phyloP scores from a whole-genome alignment of 2,329 filamentous ascomycete species.

The Neonectria magnoliae region DNA sequence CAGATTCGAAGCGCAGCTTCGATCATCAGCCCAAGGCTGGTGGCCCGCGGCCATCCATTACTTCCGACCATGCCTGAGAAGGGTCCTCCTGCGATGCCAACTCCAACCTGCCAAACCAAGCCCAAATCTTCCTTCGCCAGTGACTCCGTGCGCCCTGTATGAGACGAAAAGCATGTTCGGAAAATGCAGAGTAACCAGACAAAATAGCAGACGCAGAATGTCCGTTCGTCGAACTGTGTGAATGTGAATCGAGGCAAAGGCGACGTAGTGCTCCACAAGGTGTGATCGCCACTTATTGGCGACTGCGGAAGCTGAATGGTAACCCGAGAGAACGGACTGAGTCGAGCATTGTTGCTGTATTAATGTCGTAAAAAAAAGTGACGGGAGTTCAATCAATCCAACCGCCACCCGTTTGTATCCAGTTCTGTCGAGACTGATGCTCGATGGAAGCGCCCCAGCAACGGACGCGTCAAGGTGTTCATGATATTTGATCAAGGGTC shows the following conservation, averaged over 20 bases:
- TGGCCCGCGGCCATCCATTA: slow-evolving; percentile 39
- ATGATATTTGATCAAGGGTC: slow-evolving; percentile 60
- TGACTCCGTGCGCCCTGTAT: slow-evolving; percentile 56
- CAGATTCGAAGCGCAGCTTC: slow-evolving; percentile 41
- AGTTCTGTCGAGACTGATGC: slow-evolving; percentile 34
- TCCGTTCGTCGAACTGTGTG: slow-evolving; percentile 41
- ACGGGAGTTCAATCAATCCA: slow-evolving; percentile 44
- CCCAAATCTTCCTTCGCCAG: slow-evolving; percentile 48
- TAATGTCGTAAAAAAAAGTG: slow-evolving; percentile 48
- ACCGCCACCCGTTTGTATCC: slow-evolving; percentile 43
- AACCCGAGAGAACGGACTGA: slow-evolving; percentile 35
- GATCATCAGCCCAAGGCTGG: slow-evolving; percentile 28
- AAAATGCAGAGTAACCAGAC: slow-evolving; percentile 49
- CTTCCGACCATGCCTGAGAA: slow-evolving; percentile 38
- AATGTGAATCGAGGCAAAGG: slow-evolving; percentile 43
- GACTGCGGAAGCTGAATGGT: slow-evolving; percentile 37
- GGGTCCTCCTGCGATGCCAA: slow-evolving; percentile 45
- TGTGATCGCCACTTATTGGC: slow-evolving; percentile 28
- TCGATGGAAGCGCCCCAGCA: slow-evolving; percentile 26
- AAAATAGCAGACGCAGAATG: slow-evolving; percentile 40
- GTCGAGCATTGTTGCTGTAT: slow-evolving; percentile 43
- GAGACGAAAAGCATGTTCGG: slow-evolving; percentile 50
- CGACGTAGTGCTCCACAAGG: slow-evolving; percentile 24
- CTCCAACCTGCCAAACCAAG: slow-evolving; percentile 51
- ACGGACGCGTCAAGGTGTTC: slow-evolving; percentile 27